These are phyloP conservation scores for Tubosaeta brunneosetosa DNA, from an alignment of 768 basidiomycete genomes.

Conservation along the genomic window DNA sequence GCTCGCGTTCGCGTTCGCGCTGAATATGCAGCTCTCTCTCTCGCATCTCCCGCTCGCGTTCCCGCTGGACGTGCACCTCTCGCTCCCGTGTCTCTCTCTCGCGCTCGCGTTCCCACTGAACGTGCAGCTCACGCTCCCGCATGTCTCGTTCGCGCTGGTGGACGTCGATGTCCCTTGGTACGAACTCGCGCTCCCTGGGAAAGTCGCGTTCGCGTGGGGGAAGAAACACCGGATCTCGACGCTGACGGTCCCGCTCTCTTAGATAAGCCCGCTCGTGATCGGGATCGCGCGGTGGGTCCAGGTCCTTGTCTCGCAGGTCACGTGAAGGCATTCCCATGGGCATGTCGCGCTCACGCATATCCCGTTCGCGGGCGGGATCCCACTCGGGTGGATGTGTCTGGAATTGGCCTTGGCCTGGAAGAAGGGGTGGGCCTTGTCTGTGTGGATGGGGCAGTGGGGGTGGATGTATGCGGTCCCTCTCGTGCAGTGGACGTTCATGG, in stretches of 20 bases:
- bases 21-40: constrained; percentile 27
- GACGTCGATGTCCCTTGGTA: constrained; percentile 22
- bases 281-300: constrained; percentile 22
- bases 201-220: constrained; percentile 25
- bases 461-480: constrained; percentile 28
- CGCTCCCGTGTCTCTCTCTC: constrained; percentile 25
- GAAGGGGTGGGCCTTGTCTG: constrained; percentile 13
- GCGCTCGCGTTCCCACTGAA: constrained; percentile 20
- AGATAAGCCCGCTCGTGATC: constrained; percentile 21
- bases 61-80: constrained; percentile 25
- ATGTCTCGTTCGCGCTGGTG: constrained; percentile 24
- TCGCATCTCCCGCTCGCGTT: constrained; percentile 19
- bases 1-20: constrained; percentile 27
- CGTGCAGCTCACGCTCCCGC: constrained; percentile 26
- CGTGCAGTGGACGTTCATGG: constrained; percentile 22
- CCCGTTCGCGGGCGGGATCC: constrained; percentile 23
- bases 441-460: constrained; percentile 21
- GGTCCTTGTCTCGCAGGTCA: constrained; percentile 24
- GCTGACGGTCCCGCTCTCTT: constrained; percentile 24
- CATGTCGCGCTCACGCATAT: constrained; percentile 24
- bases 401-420: constrained; percentile 32
- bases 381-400: constrained; percentile 27
- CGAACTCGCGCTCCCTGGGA: constrained; percentile 20
- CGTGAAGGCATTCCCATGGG: constrained; percentile 16
- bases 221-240: constrained; percentile 19